Conservation (phyloP, 805 yeast genomes). For the Priceomyces carsonii region DNA sequence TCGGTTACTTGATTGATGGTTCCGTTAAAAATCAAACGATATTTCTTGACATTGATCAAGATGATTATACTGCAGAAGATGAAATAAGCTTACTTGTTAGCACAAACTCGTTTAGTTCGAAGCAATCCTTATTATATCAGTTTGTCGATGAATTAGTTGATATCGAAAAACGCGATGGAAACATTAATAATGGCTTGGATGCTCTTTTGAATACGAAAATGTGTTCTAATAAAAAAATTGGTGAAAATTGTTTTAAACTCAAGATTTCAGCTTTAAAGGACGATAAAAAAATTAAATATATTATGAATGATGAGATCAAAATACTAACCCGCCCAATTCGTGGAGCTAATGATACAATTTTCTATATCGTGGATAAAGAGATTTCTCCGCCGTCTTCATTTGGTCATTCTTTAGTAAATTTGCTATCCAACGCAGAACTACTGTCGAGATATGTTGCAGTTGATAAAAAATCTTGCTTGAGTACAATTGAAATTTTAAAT, state of each 20-base stretch:
- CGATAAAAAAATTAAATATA: conserved; percentile 16
- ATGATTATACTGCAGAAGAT: conserved; percentile 34
- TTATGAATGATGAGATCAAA: conserved; percentile 59
- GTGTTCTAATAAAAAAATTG: conserved; percentile 61
- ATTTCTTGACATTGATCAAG: conserved; percentile 47
- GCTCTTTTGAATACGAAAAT: conserved; percentile 50
- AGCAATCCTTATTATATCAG: conserved; percentile 56
- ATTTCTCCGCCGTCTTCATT: conserved; percentile 64
- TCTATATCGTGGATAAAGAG: conserved; percentile 64
- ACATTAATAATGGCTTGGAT: conserved; percentile 14
- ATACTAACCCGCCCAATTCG: conserved; percentile 44
- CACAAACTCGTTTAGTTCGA: conserved; percentile 29
- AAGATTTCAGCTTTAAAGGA: conserved; percentile 30
- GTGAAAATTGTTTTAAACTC: conserved; percentile 51
- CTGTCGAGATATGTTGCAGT: conserved; percentile 34
- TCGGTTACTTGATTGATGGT: conserved; percentile 59
- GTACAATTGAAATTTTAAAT: conserved; percentile 59
- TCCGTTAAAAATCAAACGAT: conserved; percentile 55
- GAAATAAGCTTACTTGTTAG: conserved; percentile 7
- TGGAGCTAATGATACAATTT: conserved; percentile 61
- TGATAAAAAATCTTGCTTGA: conserved; percentile 54
- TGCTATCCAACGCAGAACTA: conserved; percentile 11
- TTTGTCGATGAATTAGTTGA: conserved; percentile 52
- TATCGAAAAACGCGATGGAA: conserved; percentile 13
- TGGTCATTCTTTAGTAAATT: conserved; percentile 58